Conservation (phyloP, 2,329 filamentous ascomycete genomes). For the Endothia cerciana region DNA sequence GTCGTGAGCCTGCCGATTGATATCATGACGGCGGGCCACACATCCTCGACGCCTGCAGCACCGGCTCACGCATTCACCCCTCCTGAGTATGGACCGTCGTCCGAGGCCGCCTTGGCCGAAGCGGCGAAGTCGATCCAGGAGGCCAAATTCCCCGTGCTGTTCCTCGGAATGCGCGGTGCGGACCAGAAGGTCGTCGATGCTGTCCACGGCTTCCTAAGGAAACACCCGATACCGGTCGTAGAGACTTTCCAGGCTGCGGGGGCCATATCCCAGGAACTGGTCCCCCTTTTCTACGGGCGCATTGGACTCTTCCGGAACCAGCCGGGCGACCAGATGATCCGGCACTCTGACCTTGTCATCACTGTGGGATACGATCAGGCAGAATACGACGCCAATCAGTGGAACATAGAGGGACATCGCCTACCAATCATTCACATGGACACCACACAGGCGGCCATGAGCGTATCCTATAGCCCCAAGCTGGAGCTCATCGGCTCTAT, state of each 20-base stretch:
- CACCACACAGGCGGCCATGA: slow-evolving; percentile 45
- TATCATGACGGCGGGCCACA: slow-evolving; percentile 44
- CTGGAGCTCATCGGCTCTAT: slow-evolving; percentile 49
- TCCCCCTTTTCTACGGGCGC: slow-evolving; percentile 50
- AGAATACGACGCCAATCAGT: slow-evolving; percentile 50
- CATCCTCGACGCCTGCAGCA: slow-evolving; percentile 42
- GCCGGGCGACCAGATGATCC: slow-evolving; percentile 49
- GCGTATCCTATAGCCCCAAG: slow-evolving; percentile 45
- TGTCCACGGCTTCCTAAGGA: slow-evolving; percentile 45
- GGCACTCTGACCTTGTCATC: slow-evolving; percentile 48
- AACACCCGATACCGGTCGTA: slow-evolving; percentile 49
- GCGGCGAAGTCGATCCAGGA: slow-evolving; percentile 41
- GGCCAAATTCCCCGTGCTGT: slow-evolving; percentile 47
- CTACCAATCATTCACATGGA: slow-evolving; percentile 49
- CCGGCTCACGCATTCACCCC: slow-evolving; percentile 43
- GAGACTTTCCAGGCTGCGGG: slow-evolving; percentile 56
- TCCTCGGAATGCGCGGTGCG: slow-evolving; percentile 49
- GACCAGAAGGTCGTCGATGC: slow-evolving; percentile 44
- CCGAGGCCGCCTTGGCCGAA: slow-evolving; percentile 36
- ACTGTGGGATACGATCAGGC: slow-evolving; percentile 52
- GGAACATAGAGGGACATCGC: slow-evolving; percentile 44
- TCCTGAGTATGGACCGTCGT: slow-evolving; percentile 46
- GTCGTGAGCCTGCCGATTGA: slow-evolving; percentile 51
- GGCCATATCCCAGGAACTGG: slow-evolving; percentile 47
- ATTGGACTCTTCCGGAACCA: slow-evolving; percentile 54